phyloP scores from a whole-genome alignment of 169 alveolate species.

The Theileria annulata region DNA sequence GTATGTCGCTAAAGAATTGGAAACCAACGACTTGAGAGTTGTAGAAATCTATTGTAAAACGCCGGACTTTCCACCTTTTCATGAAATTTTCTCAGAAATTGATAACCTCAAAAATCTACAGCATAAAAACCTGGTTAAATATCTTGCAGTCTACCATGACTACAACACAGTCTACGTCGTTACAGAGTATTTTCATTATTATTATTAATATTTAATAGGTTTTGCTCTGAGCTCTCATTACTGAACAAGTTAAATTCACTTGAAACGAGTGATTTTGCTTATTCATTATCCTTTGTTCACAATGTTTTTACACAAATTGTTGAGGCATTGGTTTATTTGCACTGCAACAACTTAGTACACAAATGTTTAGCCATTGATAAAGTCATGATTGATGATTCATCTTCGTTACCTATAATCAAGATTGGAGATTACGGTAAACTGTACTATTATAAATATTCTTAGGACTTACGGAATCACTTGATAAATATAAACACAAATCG shows the following conservation, averaged over 20 bases:
- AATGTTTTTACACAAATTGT: conserved; percentile 51
- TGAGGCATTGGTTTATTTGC: conserved; percentile 58
- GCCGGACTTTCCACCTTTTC: conserved; percentile 36
- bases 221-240: conserved; percentile 19
- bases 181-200: conserved; percentile 44
- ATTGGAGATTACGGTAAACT: conserved; percentile 22
- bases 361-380: conserved; percentile 46
- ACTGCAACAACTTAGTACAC: conserved; percentile 64
- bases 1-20: conserved; percentile 47
- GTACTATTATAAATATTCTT: conserved; percentile 9
- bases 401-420: conserved; percentile 9
- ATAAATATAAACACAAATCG: conserved; percentile 28
- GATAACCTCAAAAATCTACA: conserved; percentile 25
- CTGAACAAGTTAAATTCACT: conserved; percentile 6
- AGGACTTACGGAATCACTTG: conserved; percentile 30
- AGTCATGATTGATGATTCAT: conserved; percentile 55
- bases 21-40: conserved; percentile 51
- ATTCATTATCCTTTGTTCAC: conserved; percentile 53
- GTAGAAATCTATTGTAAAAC: conserved; percentile 42
- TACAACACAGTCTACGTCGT: conserved; percentile 47
- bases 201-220: conserved; percentile 4
- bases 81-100: conserved; percentile 39
- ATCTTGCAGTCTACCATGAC: conserved; percentile 45
- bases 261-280: neutral
- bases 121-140: conserved; percentile 46